Percentiles rank a stretch among this genome's conserved stretches.
phyloP scores from a whole-genome alignment of 1,139 yeast genomes.

The Diutina neorugosa region DNA sequence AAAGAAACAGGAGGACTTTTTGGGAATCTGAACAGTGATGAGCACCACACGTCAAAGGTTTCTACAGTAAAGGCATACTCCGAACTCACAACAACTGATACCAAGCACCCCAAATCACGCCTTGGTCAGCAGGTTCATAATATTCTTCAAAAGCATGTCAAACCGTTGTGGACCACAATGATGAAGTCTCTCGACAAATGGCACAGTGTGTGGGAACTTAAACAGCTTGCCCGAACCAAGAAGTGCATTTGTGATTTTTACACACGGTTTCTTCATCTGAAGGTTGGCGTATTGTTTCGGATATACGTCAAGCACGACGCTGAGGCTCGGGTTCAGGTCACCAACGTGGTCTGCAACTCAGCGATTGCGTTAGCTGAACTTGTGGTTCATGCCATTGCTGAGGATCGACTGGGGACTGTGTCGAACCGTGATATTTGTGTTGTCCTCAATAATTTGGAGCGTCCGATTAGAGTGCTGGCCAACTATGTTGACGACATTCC shows the following conservation, averaged over 20 bases:
- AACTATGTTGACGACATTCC: conserved; percentile 28
- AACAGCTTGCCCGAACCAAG: not conserved
- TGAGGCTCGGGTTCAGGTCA: conserved; percentile 44
- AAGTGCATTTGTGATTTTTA: not conserved
- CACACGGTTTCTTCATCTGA: not conserved
- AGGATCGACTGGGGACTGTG: conserved; percentile 45
- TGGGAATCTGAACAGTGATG: not conserved
- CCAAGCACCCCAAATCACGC: not conserved
- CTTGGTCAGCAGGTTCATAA: not conserved
- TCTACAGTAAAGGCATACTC: not conserved
- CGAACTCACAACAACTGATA: not conserved
- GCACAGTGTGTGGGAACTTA: not conserved
- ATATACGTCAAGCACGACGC: conserved; percentile 42
- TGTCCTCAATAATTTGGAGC: conserved; percentile 44
- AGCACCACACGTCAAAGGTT: not conserved
- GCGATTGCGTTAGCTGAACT: conserved; percentile 49
- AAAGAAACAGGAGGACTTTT: not conserved
- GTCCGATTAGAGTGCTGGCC: conserved; percentile 35
- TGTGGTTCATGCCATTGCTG: conserved; percentile 48
- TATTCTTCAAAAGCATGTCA: not conserved
- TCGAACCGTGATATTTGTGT: conserved; percentile 43
- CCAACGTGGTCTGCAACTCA: conserved; percentile 50
- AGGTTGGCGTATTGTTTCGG: conserved; percentile 34
- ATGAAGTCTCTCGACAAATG: not conserved
- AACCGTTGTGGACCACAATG: not conserved